Conservation (phyloP, 768 basidiomycete genomes). For the Sistotremastrum suecicum region DNA sequence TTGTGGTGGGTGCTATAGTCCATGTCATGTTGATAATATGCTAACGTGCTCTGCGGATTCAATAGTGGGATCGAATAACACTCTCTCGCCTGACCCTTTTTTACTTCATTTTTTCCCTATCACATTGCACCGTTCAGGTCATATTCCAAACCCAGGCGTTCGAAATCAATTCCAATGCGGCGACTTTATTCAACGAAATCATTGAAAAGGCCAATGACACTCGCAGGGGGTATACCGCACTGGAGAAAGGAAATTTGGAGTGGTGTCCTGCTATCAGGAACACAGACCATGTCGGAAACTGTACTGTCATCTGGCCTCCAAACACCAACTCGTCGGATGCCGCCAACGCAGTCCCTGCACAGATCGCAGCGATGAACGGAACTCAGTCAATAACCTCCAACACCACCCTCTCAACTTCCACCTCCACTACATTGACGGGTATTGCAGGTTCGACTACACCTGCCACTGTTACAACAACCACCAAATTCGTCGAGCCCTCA, state of each 20-base stretch:
- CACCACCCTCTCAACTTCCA: slow-evolving; percentile 1
- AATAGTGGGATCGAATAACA: slow-evolving; percentile 56
- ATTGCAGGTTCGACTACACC: slow-evolving; percentile 3
- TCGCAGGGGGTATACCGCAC: slow-evolving; percentile 32
- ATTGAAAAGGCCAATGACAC: slow-evolving; percentile 34
- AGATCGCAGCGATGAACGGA: no score
- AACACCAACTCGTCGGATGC: slow-evolving; percentile 5
- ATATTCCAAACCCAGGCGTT: slow-evolving; percentile 55
- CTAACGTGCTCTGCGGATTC: background rate
- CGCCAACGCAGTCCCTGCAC: no score
- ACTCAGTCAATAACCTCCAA: no score
- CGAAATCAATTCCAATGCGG: slow-evolving; percentile 46
- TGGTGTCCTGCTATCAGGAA: slow-evolving; percentile 36
- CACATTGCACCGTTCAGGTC: slow-evolving; percentile 56
- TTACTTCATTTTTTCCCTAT: slow-evolving; percentile 53
- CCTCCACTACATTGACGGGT: background rate
- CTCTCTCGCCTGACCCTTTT: slow-evolving; percentile 49
- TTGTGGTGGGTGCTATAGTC: background rate
- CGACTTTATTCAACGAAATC: slow-evolving; percentile 35
- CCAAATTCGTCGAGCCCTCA: slow-evolving; percentile 1
- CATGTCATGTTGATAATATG: background rate
- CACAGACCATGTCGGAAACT: slow-evolving; percentile 27
- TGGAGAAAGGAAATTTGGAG: slow-evolving; percentile 10
- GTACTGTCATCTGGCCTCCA: slow-evolving; percentile 44
- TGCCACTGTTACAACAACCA: slow-evolving; percentile 6